Conservation (phyloP, 192 early-diverging fungal genomes). For the Geranomyces variabilis region DNA sequence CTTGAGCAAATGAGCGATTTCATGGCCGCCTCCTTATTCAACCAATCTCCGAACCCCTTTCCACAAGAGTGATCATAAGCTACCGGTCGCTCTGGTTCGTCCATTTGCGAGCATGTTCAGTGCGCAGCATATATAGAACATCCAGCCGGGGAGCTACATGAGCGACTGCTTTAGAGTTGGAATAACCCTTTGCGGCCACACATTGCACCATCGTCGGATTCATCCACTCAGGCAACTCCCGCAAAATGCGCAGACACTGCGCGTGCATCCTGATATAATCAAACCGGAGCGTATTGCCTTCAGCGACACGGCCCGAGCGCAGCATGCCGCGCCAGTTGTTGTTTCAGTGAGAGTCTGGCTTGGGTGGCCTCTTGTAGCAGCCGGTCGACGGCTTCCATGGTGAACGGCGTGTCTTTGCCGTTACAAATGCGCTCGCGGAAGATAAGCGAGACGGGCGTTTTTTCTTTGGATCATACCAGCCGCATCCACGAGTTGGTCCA, state of each 20-base stretch:
- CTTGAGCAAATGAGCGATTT: too few species aligned
- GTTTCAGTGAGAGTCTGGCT: neutral
- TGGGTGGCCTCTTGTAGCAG: neutral
- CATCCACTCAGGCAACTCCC: neutral
- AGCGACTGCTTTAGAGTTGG: neutral
- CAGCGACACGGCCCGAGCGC: neutral
- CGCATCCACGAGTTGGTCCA: too few species aligned
- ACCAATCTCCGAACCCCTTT: too few species aligned
- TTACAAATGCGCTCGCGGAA: conserved; percentile 4
- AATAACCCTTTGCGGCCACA: neutral
- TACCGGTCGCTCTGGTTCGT: too few species aligned
- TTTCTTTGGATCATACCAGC: too few species aligned
- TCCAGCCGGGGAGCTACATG: conserved; percentile 1
- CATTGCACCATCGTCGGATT: neutral
- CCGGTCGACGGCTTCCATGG: neutral
- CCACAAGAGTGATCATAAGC: too few species aligned
- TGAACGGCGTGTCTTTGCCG: neutral
- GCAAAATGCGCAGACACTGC: conserved; percentile 4
- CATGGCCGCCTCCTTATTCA: too few species aligned
- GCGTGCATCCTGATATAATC: conserved; percentile 18
- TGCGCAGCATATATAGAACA: too few species aligned
- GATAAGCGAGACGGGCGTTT: conserved; percentile 5
- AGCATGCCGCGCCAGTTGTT: conserved; percentile 7
- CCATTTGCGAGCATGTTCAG: too few species aligned
- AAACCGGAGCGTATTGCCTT: conserved; percentile 9